Conservation (phyloP, 805 yeast genomes). For the Spathaspora passalidarum region DNA sequence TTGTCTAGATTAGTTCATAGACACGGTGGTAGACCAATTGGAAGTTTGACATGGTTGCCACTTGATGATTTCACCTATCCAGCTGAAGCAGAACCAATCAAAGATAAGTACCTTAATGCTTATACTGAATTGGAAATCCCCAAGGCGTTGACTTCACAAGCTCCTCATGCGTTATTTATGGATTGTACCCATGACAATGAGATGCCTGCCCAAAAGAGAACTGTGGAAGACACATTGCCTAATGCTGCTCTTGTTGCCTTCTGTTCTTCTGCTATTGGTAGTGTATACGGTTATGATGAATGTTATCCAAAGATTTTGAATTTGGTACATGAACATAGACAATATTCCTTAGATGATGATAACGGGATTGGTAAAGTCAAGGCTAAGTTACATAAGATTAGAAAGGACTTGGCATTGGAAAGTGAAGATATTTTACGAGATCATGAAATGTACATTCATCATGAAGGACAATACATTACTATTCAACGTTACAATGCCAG, state of each 20-base stretch:
- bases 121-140: constrained; percentile 70
- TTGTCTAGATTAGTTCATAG: constrained; percentile 81
- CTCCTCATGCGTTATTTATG: constrained; percentile 95
- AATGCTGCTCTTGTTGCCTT: constrained; percentile 92
- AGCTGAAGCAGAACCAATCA: constrained; percentile 40
- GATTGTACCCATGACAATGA: constrained; percentile 98
- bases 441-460: constrained; percentile 92
- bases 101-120: constrained; percentile 24
- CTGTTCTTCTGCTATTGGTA: constrained; percentile 91
- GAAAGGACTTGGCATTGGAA: constrained; percentile 54
- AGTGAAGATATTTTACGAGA: constrained; percentile 51
- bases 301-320: constrained; percentile 79
- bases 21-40: constrained; percentile 95
- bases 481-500: constrained; percentile 81
- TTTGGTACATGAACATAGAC: constrained; percentile 72
- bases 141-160: constrained; percentile 56
- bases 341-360: constrained; percentile 49
- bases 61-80: constrained; percentile 73
- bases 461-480: constrained; percentile 88
- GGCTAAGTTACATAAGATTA: constrained; percentile 51
- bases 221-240: constrained; percentile 91
- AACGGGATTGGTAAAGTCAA: constrained; percentile 80
- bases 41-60: constrained; percentile 80
- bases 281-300: constrained; percentile 93
- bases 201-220: constrained; percentile 82